phyloP scores from a whole-genome alignment of 1,139 yeast genomes.

The Hyphopichia wangnamkhiaoensis region DNA sequence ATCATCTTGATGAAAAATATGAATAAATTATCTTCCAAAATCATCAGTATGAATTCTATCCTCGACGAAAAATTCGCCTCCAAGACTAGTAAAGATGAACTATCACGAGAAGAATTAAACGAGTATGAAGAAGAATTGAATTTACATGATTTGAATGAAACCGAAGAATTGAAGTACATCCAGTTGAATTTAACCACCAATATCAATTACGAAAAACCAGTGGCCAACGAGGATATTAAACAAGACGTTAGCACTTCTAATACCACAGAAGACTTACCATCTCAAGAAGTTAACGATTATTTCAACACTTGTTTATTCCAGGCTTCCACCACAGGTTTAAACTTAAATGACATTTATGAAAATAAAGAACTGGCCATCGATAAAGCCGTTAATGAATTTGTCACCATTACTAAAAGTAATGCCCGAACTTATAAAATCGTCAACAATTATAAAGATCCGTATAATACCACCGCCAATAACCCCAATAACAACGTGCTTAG shows the following conservation, averaged over 20 bases:
- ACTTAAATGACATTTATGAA: conserved; percentile 43
- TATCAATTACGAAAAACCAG: conserved; percentile 10
- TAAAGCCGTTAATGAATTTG: conserved; percentile 51
- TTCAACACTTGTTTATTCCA: conserved; percentile 22
- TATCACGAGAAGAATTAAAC: conserved; percentile 30
- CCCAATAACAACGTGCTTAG: conserved; percentile 25
- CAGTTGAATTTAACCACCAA: conserved; percentile 53
- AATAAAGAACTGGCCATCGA: conserved; percentile 40
- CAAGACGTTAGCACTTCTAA: conserved; percentile 10
- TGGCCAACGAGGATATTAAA: neutral
- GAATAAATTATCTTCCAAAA: conserved; percentile 83
- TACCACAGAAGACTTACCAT: neutral
- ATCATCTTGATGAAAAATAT: conserved; percentile 79
- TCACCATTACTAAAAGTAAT: conserved; percentile 54
- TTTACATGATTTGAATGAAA: conserved; percentile 62
- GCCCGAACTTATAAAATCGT: conserved; percentile 34
- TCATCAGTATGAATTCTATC: conserved; percentile 53
- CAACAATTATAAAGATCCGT: conserved; percentile 7
- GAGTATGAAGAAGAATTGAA: conserved; percentile 53
- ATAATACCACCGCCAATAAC: conserved; percentile 3
- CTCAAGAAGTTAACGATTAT: conserved; percentile 26
- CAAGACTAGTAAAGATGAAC: conserved; percentile 13
- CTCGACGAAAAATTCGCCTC: conserved; percentile 29
- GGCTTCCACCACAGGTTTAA: conserved; percentile 23
- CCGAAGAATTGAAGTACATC: conserved; percentile 52